A percentile compares a stretch with the other conserved stretches of the same genome.
These are phyloP conservation scores for Trichoderma citrinoviride DNA, from an alignment of 2,329 filamentous ascomycete genomes.

Conservation along the genomic window DNA sequence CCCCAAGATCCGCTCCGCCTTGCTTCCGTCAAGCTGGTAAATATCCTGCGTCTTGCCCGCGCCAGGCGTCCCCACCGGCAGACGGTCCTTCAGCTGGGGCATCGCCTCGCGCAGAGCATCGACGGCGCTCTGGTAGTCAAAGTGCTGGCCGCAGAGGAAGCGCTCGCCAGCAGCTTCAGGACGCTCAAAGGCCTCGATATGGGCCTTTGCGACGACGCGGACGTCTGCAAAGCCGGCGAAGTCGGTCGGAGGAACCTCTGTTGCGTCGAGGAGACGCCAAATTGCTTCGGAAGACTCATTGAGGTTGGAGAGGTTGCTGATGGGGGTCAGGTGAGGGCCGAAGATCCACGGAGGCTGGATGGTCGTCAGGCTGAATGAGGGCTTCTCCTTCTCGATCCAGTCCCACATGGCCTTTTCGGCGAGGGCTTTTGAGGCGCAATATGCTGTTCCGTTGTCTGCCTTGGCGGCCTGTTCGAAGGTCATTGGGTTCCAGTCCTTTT, in stretches of 20 bases:
- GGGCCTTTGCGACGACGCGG: slow-evolving; percentile 57
- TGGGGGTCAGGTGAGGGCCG: slow-evolving; percentile 49
- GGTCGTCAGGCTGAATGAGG: slow-evolving; percentile 58
- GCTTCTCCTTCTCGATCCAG: slow-evolving; percentile 30
- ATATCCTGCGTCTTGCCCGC: slow-evolving; percentile 33
- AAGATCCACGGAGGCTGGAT: slow-evolving; percentile 63
- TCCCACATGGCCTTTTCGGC: slow-evolving; percentile 67
- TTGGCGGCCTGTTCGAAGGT: slow-evolving; percentile 28
- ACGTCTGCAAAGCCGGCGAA: slow-evolving; percentile 52
- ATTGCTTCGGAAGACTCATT: slow-evolving; percentile 25
- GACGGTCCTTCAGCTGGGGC: slow-evolving; percentile 39
- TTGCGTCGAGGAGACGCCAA: slow-evolving; percentile 24
- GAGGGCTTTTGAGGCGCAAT: slow-evolving; percentile 46
- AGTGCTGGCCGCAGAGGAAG: slow-evolving; percentile 61
- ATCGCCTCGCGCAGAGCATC: slow-evolving; percentile 56
- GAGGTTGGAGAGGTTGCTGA: slow-evolving; percentile 22
- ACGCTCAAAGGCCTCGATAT: slow-evolving; percentile 56
- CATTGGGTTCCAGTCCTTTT: slow-evolving; percentile 32
- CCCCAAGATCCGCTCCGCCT: slow-evolving; percentile 46
- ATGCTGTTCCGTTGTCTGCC: slow-evolving; percentile 25
- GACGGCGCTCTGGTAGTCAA: slow-evolving; percentile 56
- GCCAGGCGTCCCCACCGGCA: slow-evolving; percentile 24
- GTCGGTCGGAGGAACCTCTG: slow-evolving; percentile 25
- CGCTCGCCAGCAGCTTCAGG: slow-evolving; percentile 57
- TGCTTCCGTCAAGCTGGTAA: slow-evolving; percentile 44